Conservation (phyloP, 139 green algal species). For the Edaphochlamys debaryana region DNA sequence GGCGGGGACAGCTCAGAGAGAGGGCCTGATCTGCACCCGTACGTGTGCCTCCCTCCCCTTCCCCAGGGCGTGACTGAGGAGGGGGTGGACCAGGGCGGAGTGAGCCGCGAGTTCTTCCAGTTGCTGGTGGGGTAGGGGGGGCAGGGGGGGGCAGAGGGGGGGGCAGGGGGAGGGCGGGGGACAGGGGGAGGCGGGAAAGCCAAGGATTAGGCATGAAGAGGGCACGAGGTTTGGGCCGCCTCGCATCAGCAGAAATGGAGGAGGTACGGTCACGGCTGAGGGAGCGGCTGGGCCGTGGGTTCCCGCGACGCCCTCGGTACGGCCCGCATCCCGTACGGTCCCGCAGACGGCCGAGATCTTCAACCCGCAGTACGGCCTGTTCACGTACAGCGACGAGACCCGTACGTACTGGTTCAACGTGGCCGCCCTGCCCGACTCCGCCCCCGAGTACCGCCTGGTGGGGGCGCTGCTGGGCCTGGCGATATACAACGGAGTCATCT, state of each 20-base stretch:
- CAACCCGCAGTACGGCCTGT: conserved; percentile 84
- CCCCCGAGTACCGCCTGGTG: conserved; percentile 65
- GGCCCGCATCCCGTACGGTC: too few relatives aligned
- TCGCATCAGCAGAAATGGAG: too few relatives aligned
- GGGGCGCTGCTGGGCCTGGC: conserved; percentile 80
- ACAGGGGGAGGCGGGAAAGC: background rate
- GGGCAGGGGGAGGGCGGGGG: background rate
- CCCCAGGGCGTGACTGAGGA: conserved; percentile 71
- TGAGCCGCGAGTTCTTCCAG: conserved; percentile 90
- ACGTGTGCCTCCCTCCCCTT: too few relatives aligned
- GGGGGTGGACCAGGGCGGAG: conserved; percentile 87
- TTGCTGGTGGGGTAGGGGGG: conserved; percentile 62
- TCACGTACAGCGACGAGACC: conserved; percentile 76
- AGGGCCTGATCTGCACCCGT: too few relatives aligned
- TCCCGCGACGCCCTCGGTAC: too few relatives aligned
- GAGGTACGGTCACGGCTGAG: too few relatives aligned
- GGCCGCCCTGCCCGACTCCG: background rate
- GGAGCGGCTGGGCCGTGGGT: too few relatives aligned
- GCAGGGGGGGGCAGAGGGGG: background rate
- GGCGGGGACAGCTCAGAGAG: too few relatives aligned
- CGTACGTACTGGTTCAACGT: conserved; percentile 66
- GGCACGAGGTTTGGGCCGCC: too few relatives aligned
- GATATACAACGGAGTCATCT: conserved; percentile 86
- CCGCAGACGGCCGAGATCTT: conserved; percentile 58
- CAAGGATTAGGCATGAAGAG: too few relatives aligned